Percentiles rank a stretch among this genome's conserved stretches.
phyloP scores from a whole-genome alignment of 352 stramenopile genomes.

The Poterioochromonas sp. region DNA sequence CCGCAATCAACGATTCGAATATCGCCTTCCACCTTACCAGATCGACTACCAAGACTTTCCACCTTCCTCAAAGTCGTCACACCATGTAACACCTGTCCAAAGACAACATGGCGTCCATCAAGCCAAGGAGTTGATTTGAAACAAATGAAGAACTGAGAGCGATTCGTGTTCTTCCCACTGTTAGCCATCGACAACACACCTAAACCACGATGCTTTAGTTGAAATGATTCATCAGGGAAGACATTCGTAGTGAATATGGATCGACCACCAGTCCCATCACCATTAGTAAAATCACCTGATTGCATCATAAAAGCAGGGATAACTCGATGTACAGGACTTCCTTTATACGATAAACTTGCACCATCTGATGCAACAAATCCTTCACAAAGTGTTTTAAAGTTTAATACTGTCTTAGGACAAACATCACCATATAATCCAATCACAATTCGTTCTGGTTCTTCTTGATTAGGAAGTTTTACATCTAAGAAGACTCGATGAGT shows the following conservation, averaged over 20 bases:
- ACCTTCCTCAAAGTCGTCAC: slow-evolving; percentile 96
- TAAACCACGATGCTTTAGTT: slow-evolving; percentile 62
- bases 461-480: no score
- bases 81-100: slow-evolving; percentile 89
- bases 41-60: slow-evolving; percentile 83
- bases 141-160: slow-evolving; percentile 84
- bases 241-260: slow-evolving; percentile 74
- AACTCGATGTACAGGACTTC: slow-evolving; percentile 88
- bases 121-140: slow-evolving; percentile 80
- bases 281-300: slow-evolving; percentile 36
- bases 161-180: slow-evolving; percentile 82
- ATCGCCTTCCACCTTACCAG: slow-evolving; percentile 69
- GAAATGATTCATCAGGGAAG: slow-evolving; percentile 94
- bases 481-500: no score
- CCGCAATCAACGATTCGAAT: slow-evolving; percentile 90
- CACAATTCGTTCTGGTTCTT: slow-evolving; percentile 85
- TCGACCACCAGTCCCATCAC: slow-evolving; percentile 77
- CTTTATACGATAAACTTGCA: no score
- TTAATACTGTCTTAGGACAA: slow-evolving; percentile 96
- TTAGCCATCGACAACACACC: slow-evolving; percentile 95
- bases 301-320: slow-evolving; percentile 73
- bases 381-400: slow-evolving; percentile 76
- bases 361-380: no score
- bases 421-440: slow-evolving; percentile 93
- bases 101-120: slow-evolving; percentile 91